phyloP scores from a whole-genome alignment of 306 rosid species.

The Medicago arabica region DNA sequence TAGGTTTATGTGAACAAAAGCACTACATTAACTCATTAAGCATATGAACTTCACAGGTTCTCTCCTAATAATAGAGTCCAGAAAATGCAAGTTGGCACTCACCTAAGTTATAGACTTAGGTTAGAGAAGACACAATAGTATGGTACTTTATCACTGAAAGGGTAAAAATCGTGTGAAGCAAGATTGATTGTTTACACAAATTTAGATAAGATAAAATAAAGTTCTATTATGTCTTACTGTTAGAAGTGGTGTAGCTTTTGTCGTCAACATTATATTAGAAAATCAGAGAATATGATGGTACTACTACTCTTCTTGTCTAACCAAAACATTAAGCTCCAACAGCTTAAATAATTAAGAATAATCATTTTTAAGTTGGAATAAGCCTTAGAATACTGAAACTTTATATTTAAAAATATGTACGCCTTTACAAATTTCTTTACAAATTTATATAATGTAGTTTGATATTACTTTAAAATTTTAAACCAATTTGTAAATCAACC shows the following conservation, averaged over 20 bases:
- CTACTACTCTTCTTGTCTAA: background rate
- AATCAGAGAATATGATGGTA: too few relatives aligned
- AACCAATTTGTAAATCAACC: background rate
- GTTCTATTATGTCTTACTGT: background rate
- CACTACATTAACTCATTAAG: background rate
- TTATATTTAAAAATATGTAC: background rate
- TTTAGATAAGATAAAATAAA: background rate
- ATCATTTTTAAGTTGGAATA: background rate
- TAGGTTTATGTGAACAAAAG: conserved; percentile 2
- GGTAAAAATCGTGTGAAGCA: conserved; percentile 1
- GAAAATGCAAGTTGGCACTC: conserved; percentile 41
- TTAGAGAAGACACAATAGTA: conserved; percentile 17
- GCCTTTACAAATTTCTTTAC: background rate
- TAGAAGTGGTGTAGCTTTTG: background rate
- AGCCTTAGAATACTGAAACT: too few relatives aligned
- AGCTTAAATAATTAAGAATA: background rate
- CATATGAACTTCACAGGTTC: conserved; percentile 1
- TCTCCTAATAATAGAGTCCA: background rate
- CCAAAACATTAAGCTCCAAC: background rate
- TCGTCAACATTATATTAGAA: background rate
- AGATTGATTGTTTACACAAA: background rate
- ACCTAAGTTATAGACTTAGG: conserved; percentile 3
- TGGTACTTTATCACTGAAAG: background rate
- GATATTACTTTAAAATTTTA: background rate
- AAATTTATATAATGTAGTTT: background rate